Evolutionary conservation across 257 asterid genomes (phyloP).

Genomic region (Solanum chiquidenum): DNA sequence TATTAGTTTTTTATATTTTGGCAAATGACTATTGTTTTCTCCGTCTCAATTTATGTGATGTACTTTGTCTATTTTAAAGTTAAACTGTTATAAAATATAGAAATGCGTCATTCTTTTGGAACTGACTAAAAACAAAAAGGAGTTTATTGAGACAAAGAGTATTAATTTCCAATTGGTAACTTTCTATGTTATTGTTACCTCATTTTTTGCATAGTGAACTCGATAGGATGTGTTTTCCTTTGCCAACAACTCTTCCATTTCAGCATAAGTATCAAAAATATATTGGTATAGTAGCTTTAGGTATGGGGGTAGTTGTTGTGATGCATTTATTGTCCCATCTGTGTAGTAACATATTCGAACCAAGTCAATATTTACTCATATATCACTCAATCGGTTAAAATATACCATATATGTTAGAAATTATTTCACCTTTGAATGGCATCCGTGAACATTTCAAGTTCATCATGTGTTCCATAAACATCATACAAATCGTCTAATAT

Average conservation of each 20-base stretch:
- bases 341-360: not conserved
- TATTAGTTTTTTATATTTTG: not conserved
- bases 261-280: constrained; percentile 6
- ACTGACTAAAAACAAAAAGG: too few species aligned
- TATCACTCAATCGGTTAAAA: not conserved
- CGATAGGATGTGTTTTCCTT: constrained; percentile 3
- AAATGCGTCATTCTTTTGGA: too few species aligned
- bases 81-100: too few species aligned
- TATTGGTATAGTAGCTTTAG: constrained; percentile 4
- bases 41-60: too few species aligned
- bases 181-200: constrained; percentile 2
- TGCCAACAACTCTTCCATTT: constrained; percentile 7
- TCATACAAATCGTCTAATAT: constrained; percentile 34
- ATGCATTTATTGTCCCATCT: constrained; percentile 11
- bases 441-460: constrained; percentile 18
- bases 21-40: too few species aligned
- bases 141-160: too few species aligned
- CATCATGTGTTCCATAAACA: constrained; percentile 20
- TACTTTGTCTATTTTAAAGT: too few species aligned
- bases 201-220: constrained; percentile 15
- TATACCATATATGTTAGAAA: not conserved
- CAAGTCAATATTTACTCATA: not conserved
- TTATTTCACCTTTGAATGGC: constrained; percentile 24
- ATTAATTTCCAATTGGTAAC: not conserved
- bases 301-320: constrained; percentile 4